Base-by-base conservation (phyloP, 148 eudicot species). In the Cornus suecica region DNA sequence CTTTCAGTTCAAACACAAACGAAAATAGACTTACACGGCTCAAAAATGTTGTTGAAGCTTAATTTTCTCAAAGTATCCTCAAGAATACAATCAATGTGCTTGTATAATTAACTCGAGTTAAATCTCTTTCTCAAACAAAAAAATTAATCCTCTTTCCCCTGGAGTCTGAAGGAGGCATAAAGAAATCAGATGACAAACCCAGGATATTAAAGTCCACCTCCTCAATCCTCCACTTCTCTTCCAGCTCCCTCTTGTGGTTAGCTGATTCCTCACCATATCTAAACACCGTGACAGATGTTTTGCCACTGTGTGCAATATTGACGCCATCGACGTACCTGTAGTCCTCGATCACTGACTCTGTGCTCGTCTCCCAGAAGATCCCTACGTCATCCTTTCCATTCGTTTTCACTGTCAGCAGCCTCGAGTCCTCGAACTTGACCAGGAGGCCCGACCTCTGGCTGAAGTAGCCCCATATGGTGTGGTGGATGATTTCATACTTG, bases 401-500 rank as follows among this genome's bases (percentile, higher is more conserved):
- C 16, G 84, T 87, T 73, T 90, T 92, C 80, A 96, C 87, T 0
- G 91, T 72, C 0, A 96, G 85, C 78, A 96, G 83, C 76, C 93
- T 85, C 6, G 99, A 93, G 83, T 95, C 99, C 83, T 92, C 99
- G 61, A 95, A 90, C 72, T 95, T 95, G 9, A 89, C 82, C 11
- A 95, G 78, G 0, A 95, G 88, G 13, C 99, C 99, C 0, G 97
- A 92, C 77, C 97, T 85, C 78, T 92, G 97, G 87, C 99, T 92
- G 73, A 95, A 95, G 82, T 92, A 95, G 0, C 99, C 99, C 99
- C 99, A 95, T 6, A 95, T 58, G 2, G 99, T 95, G 84, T 95
- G 99, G 82, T 92, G 97, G 65, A 92, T 91, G 75, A 95, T 89
- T 76, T 92, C 99, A 51, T 87, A 90, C 9, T 81, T 85, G 0